Base-by-base conservation (phyloP, 2,329 filamentous ascomycete species). In the Botryotinia globosa region DNA sequence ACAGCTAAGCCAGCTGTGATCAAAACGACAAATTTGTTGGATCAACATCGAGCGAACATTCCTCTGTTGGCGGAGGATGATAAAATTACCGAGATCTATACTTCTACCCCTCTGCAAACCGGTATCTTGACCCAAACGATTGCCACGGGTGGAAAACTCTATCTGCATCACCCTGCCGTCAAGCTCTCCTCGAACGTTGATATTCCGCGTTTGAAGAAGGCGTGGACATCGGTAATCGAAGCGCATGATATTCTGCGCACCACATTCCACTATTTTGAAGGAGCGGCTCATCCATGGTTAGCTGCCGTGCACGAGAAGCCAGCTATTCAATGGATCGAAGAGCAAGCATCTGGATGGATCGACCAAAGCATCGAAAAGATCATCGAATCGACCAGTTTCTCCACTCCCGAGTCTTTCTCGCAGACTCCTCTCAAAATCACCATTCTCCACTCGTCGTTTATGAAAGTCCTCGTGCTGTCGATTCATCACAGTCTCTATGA, bases 401-500 rank as follows among this genome's bases (percentile, higher is more conserved):
- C 69, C 29, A 73, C 77, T 29, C 69, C 73, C 16, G 64, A 72
- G 59, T 61, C 67, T 16, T 69, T 69, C 39, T 69, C 67, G 18
- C 58, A 22, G 9, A 39, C 54, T 29, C 67, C 54, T 42, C 67
- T 69, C 32, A 54, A 42, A 32, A 54, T 32, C 29, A 69, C 39
- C 18, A 32, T 59, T 58, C 20, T 69, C 29, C 10, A 34, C 4
- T 69, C 54, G 10, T 42, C 39, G 12, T 77, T 73, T 63, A 73
- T 75, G 25, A 76, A 75, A 37, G 59, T 77, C 25, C 87, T 88
- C 72, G 83, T 87, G 22, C 78, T 86, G 73, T 85, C 85, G 1
- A 85, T 87, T 80, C 86, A 88, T 74, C 87, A 88, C 75, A 85
- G 84, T 10, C 77, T 88, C 0, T 88, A 88, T 73, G 87, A 89